phyloP scores from a whole-genome alignment of 202 grass and related monocot genomes.

The Elaeis oleifera region DNA sequence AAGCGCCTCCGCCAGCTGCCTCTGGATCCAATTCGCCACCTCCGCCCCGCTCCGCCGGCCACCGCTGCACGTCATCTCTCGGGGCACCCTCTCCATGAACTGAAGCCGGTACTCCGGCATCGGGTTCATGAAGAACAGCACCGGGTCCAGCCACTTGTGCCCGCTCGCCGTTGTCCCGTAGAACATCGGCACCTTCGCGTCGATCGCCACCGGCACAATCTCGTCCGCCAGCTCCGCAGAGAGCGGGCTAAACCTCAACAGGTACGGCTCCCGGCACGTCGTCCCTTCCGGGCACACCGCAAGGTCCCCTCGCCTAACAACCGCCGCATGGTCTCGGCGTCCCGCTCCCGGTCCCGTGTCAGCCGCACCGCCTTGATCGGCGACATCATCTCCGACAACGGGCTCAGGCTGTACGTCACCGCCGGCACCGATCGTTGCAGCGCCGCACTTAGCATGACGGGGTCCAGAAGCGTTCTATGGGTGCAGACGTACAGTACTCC shows the following conservation, averaged over 20 bases:
- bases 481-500: slow-evolving; percentile 66
- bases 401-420: slow-evolving; percentile 88
- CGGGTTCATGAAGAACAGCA: slow-evolving; percentile 65
- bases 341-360: slow-evolving; percentile 52
- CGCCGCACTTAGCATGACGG: slow-evolving; percentile 50
- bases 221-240: slow-evolving; percentile 84
- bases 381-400: slow-evolving; percentile 45
- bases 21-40: slow-evolving; percentile 73
- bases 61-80: slow-evolving; percentile 32
- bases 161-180: slow-evolving; percentile 88
- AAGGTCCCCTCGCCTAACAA: slow-evolving; percentile 43
- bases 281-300: slow-evolving; percentile 87
- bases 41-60: slow-evolving; percentile 39
- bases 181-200: slow-evolving; percentile 37
- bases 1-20: slow-evolving; percentile 44
- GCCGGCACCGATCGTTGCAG: slow-evolving; percentile 54
- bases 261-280: slow-evolving; percentile 81
- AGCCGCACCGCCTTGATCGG: slow-evolving; percentile 70
- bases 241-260: slow-evolving; percentile 78
- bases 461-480: slow-evolving; percentile 78
- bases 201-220: slow-evolving; percentile 75
- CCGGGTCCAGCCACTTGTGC: slow-evolving; percentile 75
- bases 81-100: slow-evolving; percentile 45
- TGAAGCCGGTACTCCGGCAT: slow-evolving; percentile 49
- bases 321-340: slow-evolving; percentile 54